phyloP scores from a whole-genome alignment of 768 basidiomycete genomes.

The Panaeolus cyanescens region DNA sequence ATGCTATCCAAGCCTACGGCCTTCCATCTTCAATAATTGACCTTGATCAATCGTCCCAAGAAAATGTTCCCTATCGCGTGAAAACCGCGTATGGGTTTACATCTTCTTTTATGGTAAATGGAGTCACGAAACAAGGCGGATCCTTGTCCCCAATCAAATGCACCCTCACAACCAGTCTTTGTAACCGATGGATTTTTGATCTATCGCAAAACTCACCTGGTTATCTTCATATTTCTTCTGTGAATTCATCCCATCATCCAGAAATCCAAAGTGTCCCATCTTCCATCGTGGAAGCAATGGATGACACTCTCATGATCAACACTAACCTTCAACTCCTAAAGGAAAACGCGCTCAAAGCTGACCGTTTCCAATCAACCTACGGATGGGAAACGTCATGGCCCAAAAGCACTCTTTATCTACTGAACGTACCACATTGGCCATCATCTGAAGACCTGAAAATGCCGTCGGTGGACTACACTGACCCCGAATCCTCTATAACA shows the following conservation, averaged over 20 bases:
- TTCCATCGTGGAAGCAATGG: slow-evolving; percentile 26
- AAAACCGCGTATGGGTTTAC: slow-evolving; percentile 28
- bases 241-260: slow-evolving; percentile 13
- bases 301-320: slow-evolving; percentile 20
- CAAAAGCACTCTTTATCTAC: slow-evolving; percentile 14
- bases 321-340: slow-evolving; percentile 3
- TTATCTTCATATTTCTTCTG: not conserved
- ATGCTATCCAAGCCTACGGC: slow-evolving; percentile 27
- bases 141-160: slow-evolving; percentile 27
- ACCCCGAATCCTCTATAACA: no score
- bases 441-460: no score
- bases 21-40: slow-evolving; percentile 23
- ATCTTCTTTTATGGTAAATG: slow-evolving; percentile 17
- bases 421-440: not conserved
- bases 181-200: slow-evolving; percentile 18
- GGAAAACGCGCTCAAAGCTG: slow-evolving; percentile 12
- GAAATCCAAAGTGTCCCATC: slow-evolving; percentile 11
- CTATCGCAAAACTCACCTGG: slow-evolving; percentile 5
- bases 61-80: slow-evolving; percentile 13
- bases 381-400: slow-evolving; percentile 19
- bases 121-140: slow-evolving; percentile 29
- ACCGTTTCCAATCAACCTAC: slow-evolving; percentile 15
- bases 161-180: slow-evolving; percentile 23
- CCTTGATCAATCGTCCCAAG: slow-evolving; percentile 26
- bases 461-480: no score